Evolutionary conservation across 495 filamentous ascomycete genomes (phyloP).

Genomic region (Penicillium cosmopolitanum): DNA sequence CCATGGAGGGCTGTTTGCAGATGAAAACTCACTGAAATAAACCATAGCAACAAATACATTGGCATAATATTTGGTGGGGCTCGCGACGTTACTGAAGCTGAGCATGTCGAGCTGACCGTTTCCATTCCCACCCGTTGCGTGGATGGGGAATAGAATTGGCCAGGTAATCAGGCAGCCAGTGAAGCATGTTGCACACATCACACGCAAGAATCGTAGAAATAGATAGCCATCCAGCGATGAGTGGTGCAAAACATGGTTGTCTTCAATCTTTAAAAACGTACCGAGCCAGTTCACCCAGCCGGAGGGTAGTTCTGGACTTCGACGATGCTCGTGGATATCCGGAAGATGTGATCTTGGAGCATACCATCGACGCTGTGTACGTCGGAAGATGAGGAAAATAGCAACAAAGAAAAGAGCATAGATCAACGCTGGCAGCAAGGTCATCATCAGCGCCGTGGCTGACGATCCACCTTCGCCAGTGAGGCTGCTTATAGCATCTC

Average conservation of each 20-base stretch:
- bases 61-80: slow-evolving; percentile 59
- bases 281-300: slow-evolving; percentile 65
- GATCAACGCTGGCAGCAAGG: slow-evolving; percentile 69
- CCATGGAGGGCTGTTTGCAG: neutral
- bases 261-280: slow-evolving; percentile 62
- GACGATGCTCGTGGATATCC: slow-evolving; percentile 60
- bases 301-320: slow-evolving; percentile 45
- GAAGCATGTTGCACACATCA: slow-evolving; percentile 70
- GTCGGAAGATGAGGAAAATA: slow-evolving; percentile 76
- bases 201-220: slow-evolving; percentile 77
- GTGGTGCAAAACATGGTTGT: slow-evolving; percentile 64
- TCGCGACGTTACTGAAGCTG: slow-evolving; percentile 67
- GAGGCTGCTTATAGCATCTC: slow-evolving; percentile 35
- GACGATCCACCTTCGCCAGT: slow-evolving; percentile 41
- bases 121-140: slow-evolving; percentile 67
- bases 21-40: slow-evolving; percentile 55
- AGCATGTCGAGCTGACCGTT: slow-evolving; percentile 64
- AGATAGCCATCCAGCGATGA: slow-evolving; percentile 80
- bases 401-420: slow-evolving; percentile 66
- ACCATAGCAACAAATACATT: slow-evolving; percentile 60
- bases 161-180: slow-evolving; percentile 77
- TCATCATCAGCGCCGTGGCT: slow-evolving; percentile 64
- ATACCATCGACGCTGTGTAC: slow-evolving; percentile 75
- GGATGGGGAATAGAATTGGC: slow-evolving; percentile 80
- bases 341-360: slow-evolving; percentile 81